A percentile compares a stretch with the other conserved stretches of the same genome.
Conservation (phyloP, 306 rosid genomes). For the Prunus mume region DNA sequence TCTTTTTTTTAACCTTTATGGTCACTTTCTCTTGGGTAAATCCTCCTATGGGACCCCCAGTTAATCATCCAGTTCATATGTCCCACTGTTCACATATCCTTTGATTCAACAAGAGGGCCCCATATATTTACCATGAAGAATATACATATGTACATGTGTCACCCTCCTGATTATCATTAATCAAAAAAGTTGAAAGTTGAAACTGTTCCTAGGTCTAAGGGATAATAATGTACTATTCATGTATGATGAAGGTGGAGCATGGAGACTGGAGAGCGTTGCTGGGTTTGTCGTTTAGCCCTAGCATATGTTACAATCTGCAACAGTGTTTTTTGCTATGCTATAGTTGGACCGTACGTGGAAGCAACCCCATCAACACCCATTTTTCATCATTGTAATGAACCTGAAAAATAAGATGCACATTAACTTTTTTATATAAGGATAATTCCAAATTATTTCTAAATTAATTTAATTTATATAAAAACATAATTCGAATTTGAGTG, state of each 20-base stretch:
- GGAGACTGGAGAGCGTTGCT: not conserved
- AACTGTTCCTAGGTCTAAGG: not conserved
- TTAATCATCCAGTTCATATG: not conserved
- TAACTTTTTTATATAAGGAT: too few species aligned
- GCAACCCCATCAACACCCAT: not conserved
- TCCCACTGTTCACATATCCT: conserved; percentile 1
- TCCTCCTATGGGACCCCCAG: conserved; percentile 10
- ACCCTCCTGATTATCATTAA: not conserved
- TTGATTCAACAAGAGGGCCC: conserved; percentile 27
- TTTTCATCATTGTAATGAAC: not conserved
- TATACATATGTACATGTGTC: not conserved
- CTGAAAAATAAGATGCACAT: not conserved
- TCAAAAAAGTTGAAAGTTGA: conserved; percentile 19
- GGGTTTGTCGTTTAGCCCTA: not conserved
- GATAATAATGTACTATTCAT: not conserved
- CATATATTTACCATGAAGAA: conserved; percentile 11
- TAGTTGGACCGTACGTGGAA: not conserved
- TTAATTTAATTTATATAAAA: too few species aligned
- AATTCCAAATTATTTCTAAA: too few species aligned
- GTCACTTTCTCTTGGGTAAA: not conserved
- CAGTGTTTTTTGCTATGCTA: not conserved
- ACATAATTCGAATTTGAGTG: too few species aligned
- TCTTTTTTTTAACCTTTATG: not conserved
- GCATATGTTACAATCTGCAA: not conserved
- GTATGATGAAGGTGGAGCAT: not conserved